Evolutionary conservation across 2,329 filamentous ascomycete species (phyloP), one percentile per base, ranked within the genome.

Genomic region (Microdochium paspali): DNA sequence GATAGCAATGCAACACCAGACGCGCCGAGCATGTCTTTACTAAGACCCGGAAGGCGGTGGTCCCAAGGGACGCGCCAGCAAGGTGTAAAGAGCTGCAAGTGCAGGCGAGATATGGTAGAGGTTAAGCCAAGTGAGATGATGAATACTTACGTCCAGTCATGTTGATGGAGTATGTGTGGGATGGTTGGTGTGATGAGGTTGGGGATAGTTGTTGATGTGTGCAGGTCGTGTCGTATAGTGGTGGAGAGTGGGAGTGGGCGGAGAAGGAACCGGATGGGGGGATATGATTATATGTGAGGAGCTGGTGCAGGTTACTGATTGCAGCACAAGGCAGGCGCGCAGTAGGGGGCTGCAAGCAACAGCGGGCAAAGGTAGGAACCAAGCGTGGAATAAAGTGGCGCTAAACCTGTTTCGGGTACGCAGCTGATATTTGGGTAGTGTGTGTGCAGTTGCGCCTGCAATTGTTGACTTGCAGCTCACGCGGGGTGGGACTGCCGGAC

Each of bases 111-210:
- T 9, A 15, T 35, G 31, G 7, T n/a, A 18, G n/a, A 35, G 31
- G n/a, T n/a, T 44, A 49, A 54, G 32, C 44, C 51, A 46, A 54
- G 50, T 50, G 44, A 50, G n/a, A 43, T 48, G 43, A 49, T 56
- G 55, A 60, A n/a, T 12, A 82, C 80, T 82, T 78, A 84, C 80
- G 80, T 81, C 80, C 80, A 82, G 80, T 84, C 80, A 84, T 85
- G 53, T 69, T 82, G 77, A 74, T 60, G 55, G 56, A 63, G n/a
- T 51, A 61, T 58, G 48, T 49, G 54, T 46, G 47, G 48, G 50
- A 48, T 54, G 54, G 35, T 51, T 54, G n/a, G 54, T 49, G 50
- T 58, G 54, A 67, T 61, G 59, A 58, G 58, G 52, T 52, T 28
- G 7, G 53, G 50, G 51, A 57, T 58, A 55, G 53, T 57, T 58